Conservation (phyloP, 2,329 filamentous ascomycete genomes). For the Trichoderma sp. region DNA sequence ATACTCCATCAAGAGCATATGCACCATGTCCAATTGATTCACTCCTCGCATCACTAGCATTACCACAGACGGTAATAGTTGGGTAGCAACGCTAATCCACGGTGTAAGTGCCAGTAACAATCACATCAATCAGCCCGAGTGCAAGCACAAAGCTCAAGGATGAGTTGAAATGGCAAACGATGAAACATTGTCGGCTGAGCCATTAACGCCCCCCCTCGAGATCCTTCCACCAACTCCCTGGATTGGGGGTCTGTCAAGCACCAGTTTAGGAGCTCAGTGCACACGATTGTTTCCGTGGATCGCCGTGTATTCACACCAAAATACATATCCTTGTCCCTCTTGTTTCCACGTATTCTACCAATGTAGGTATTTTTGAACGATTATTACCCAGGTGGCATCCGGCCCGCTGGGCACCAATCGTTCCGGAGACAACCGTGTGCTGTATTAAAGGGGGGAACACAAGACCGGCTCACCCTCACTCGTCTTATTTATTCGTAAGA, state of each 20-base stretch:
- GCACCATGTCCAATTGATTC: not conserved
- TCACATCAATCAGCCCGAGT: conserved; percentile 1
- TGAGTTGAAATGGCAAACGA: conserved; percentile 1
- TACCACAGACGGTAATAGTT: not conserved
- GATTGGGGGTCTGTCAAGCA: not conserved
- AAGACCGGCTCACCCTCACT: not conserved
- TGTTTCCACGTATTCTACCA: not conserved
- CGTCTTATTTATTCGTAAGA: conserved; percentile 12
- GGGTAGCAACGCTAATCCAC: not conserved
- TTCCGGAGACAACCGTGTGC: conserved; percentile 9
- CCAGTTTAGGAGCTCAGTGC: conserved; percentile 1
- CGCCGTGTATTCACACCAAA: conserved; percentile 8
- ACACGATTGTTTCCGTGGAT: not conserved
- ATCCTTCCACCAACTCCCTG: conserved; percentile 1
- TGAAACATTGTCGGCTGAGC: conserved; percentile 28
- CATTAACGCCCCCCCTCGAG: conserved; percentile 16
- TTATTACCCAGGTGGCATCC: not conserved
- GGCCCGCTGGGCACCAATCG: conserved; percentile 26
- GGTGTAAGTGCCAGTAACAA: not conserved
- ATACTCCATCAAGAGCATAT: no score
- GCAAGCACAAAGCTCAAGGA: conserved; percentile 8
- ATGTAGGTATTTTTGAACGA: not conserved
- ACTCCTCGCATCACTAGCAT: not conserved
- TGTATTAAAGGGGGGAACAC: conserved; percentile 1
- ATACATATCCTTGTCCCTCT: conserved; percentile 16